A percentile compares a stretch with the other conserved stretches of the same genome.
These are phyloP conservation scores for Collybia nuda DNA, from an alignment of 768 basidiomycete genomes.

Conservation along the genomic window DNA sequence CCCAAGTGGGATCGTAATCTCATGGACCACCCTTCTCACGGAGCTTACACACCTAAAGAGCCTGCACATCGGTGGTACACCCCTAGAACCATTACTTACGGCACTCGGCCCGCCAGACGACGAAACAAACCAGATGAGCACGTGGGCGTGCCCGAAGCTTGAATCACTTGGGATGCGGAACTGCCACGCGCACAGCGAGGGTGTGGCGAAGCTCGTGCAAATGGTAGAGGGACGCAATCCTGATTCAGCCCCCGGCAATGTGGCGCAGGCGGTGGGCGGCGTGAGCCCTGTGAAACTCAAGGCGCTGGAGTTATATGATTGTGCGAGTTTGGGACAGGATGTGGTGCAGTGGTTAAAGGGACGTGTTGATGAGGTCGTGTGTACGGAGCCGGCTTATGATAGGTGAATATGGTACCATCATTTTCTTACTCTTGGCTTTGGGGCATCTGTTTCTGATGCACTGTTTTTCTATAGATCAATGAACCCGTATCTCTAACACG, in stretches of 20 bases:
- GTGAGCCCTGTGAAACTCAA: slow-evolving; percentile 54
- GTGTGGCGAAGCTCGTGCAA: slow-evolving; percentile 65
- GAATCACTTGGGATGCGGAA: slow-evolving; percentile 58
- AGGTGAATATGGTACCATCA: slow-evolving; percentile 25
- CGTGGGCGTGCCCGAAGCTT: slow-evolving; percentile 68
- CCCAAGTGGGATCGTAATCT: slow-evolving; percentile 55
- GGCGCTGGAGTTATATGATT: slow-evolving; percentile 66
- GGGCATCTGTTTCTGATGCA: neutral
- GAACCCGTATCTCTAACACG: neutral
- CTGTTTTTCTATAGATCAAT: neutral
- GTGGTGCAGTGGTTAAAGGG: slow-evolving; percentile 67
- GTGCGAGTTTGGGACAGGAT: slow-evolving; percentile 64
- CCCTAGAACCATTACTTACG: slow-evolving; percentile 61
- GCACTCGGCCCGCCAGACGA: slow-evolving; percentile 63
- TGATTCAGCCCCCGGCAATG: slow-evolving; percentile 19
- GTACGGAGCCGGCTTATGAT: slow-evolving; percentile 57
- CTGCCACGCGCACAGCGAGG: slow-evolving; percentile 66
- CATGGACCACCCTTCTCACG: slow-evolving; percentile 61
- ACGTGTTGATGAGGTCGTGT: slow-evolving; percentile 61
- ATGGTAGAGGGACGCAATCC: slow-evolving; percentile 76
- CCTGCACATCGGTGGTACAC: slow-evolving; percentile 63
- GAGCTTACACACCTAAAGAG: slow-evolving; percentile 59
- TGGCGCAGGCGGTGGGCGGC: slow-evolving; percentile 36
- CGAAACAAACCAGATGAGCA: slow-evolving; percentile 37
- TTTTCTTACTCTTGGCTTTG: neutral